A percentile compares a stretch with the other conserved stretches of the same genome.
Conservation (phyloP, 257 asterid genomes). For the Solanum arcanum region DNA sequence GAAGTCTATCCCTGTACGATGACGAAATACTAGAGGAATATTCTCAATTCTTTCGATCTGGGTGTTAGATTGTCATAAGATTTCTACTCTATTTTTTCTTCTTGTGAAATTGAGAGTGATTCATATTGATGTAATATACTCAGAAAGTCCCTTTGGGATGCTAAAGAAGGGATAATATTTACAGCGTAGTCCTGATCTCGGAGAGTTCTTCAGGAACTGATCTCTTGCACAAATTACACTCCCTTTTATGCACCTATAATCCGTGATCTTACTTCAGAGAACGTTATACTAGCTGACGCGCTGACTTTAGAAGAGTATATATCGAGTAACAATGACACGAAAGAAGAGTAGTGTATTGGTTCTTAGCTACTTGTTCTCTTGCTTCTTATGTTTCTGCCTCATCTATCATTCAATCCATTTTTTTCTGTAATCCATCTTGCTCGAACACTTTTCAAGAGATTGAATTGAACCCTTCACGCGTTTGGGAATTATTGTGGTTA, state of each 20-base stretch:
- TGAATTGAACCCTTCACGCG: not conserved
- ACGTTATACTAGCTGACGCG: not conserved
- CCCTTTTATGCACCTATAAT: not conserved
- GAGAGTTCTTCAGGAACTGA: not conserved
- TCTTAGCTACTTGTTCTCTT: not conserved
- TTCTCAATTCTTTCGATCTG: not conserved
- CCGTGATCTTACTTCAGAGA: not conserved
- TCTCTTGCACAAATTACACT: not conserved
- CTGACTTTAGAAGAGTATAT: not conserved
- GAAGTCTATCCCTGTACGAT: not conserved
- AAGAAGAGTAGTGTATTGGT: not conserved
- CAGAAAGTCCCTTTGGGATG: not conserved
- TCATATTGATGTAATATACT: not conserved
- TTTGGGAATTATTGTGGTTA: not conserved
- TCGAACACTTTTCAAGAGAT: not conserved
- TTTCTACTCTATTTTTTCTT: not conserved
- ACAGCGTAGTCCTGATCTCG: not conserved
- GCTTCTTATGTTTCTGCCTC: not conserved
- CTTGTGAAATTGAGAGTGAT: not conserved
- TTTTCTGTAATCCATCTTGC: not conserved
- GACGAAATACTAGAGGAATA: not conserved
- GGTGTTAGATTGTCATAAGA: not conserved
- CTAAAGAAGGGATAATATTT: not conserved
- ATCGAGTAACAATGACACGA: not conserved
- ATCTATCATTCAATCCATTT: not conserved